phyloP scores from a whole-genome alignment of 495 filamentous ascomycete species.

The Oidiodendron maius region DNA sequence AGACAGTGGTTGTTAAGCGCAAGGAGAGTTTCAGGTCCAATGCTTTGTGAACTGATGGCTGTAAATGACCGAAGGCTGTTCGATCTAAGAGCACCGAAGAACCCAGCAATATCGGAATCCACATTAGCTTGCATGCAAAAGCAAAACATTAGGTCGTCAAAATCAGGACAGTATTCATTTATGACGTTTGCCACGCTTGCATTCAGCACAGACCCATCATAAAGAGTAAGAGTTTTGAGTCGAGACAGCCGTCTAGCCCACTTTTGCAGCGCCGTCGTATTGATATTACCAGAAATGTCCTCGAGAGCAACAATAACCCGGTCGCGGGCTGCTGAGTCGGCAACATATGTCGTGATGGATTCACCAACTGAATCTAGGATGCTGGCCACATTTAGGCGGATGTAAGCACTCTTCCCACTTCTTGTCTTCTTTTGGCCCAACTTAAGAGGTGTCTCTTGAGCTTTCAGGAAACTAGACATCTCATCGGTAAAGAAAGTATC shows the following conservation, averaged over 20 bases:
- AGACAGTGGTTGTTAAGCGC: conserved; percentile 51
- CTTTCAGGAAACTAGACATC: conserved; percentile 29
- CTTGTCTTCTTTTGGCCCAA: conserved; percentile 20
- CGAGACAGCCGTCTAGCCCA: conserved; percentile 32
- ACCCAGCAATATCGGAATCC: conserved; percentile 50
- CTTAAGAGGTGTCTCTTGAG: conserved; percentile 15
- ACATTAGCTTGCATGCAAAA: conserved; percentile 25
- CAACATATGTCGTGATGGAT: conserved; percentile 26
- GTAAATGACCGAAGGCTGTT: conserved; percentile 57
- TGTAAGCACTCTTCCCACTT: conserved; percentile 5
- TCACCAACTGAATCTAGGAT: conserved; percentile 20
- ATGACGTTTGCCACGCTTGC: conserved; percentile 47
- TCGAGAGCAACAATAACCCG: conserved; percentile 37
- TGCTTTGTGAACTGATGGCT: conserved; percentile 42
- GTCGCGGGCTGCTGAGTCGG: conserved; percentile 24
- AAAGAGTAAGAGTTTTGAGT: conserved; percentile 44
- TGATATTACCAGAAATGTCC: conserved; percentile 30
- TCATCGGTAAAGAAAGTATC: conserved; percentile 45
- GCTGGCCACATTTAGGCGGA: conserved; percentile 12
- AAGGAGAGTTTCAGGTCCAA: conserved; percentile 48
- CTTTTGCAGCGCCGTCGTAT: conserved; percentile 23
- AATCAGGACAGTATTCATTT: conserved; percentile 49
- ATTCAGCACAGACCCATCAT: conserved; percentile 50
- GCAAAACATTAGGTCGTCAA: conserved; percentile 55
- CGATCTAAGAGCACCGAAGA: conserved; percentile 49